Percentiles rank a stretch among this genome's conserved stretches.
Conservation (phyloP, 495 filamentous ascomycete species). For the Neurospora pannonica region DNA sequence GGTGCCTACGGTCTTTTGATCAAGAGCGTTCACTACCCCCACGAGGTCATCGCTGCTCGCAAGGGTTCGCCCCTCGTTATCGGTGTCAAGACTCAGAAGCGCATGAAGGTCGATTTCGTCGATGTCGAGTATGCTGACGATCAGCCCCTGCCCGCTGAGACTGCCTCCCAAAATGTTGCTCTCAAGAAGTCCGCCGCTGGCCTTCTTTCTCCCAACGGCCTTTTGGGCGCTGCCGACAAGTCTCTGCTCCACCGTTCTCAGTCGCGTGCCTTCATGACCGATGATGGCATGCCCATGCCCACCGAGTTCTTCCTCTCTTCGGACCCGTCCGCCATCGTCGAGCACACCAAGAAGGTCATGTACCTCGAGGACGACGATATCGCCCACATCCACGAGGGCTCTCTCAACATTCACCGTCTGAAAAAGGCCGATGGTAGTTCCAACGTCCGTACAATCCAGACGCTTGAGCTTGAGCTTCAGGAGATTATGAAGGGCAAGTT, state of each 20-base stretch:
- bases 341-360: constrained; percentile 99
- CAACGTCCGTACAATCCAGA: constrained; percentile 95
- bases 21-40: constrained; percentile 97
- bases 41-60: constrained; percentile 93
- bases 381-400: constrained; percentile 97
- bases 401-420: constrained; percentile 95
- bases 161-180: constrained; percentile 91
- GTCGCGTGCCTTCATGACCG: constrained; percentile 95
- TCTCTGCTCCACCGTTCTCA: constrained; percentile 95
- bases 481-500: constrained; percentile 99
- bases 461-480: constrained; percentile 94
- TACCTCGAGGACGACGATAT: constrained; percentile 99
- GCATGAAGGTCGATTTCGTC: constrained; percentile 99
- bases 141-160: constrained; percentile 78
- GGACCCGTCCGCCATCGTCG: constrained; percentile 94
- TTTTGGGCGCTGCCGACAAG: constrained; percentile 86
- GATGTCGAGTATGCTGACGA: constrained; percentile 95
- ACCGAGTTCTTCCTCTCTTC: constrained; percentile 98
- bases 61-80: constrained; percentile 97
- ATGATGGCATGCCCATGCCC: constrained; percentile 95
- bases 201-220: constrained; percentile 55
- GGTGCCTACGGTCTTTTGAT: constrained; percentile 93
- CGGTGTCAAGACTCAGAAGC: constrained; percentile 87
- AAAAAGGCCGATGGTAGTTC: constrained; percentile 94
- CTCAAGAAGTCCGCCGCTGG: constrained; percentile 63